These are phyloP conservation scores for Glaciozyma martinii DNA, from an alignment of 768 basidiomycete genomes.

Conservation along the genomic window DNA sequence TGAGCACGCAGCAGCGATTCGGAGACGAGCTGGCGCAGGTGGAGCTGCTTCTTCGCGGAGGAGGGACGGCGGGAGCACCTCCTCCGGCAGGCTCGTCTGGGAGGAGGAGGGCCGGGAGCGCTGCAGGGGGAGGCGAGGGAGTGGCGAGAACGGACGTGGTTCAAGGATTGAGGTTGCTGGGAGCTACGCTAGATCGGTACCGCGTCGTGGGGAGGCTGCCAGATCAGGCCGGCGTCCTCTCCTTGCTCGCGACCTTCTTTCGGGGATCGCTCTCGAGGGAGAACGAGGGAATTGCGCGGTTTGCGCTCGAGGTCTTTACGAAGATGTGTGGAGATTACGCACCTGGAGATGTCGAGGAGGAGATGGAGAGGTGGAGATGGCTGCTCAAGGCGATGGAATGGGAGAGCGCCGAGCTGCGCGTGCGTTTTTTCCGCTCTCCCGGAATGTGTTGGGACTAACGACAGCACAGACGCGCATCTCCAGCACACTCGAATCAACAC, in stretches of 20 bases:
- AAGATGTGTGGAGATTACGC: neutral
- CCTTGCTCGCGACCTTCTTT: neutral
- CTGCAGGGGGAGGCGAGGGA: neutral
- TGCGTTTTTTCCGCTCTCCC: neutral
- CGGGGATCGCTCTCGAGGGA: neutral
- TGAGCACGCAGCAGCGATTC: neutral
- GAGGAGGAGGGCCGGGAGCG: neutral
- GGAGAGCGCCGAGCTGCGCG: neutral
- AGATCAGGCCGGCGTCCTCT: neutral
- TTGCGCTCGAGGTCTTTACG: neutral
- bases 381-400: neutral
- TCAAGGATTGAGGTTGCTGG: neutral
- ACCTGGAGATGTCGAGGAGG: neutral
- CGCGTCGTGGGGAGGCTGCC: neutral
- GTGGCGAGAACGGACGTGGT: neutral
- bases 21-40: neutral
- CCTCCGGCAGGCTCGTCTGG: neutral
- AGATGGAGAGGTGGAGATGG: constrained; percentile 1
- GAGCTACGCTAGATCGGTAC: neutral
- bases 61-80: neutral
- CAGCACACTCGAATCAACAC: neutral
- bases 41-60: neutral
- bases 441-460: neutral
- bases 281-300: neutral
- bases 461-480: neutral